Evolutionary conservation across 2,329 filamentous ascomycete genomes (phyloP), one percentile per base, ranked within the genome.

Genomic region (Sporothrix humicola): DNA sequence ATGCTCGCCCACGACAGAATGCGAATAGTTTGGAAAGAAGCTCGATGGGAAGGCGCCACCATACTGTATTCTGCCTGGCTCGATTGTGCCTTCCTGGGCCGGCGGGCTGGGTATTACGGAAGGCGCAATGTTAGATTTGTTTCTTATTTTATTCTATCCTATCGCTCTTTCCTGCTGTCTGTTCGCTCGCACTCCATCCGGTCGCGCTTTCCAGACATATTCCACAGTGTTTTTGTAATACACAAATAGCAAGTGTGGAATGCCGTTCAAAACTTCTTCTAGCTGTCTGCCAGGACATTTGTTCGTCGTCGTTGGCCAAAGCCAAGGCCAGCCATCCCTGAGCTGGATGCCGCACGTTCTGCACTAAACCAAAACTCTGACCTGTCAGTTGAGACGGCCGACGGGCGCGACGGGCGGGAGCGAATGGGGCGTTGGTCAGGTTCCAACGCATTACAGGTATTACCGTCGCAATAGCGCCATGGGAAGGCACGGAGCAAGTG

Each of bases 361-460:
- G 42, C 52, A 61, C 54, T 71, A 71, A 23, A 23, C 31, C 52
- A 56, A 23, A 70, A 46, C 69, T 56, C 66, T 56, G 58, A 54
- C 69, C 69, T 65, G 48, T 65, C 69, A 72, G 26, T 63, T 69
- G 48, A 48, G 58, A 65, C 69, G 69, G 69, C 44, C 46, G n/a
- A 46, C 58, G 69, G 69, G 44, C 69, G 69, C 69, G 42, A 59
- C 69, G 52, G 68, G 69, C 56, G 69, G 69, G 69, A 71, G 42
- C 56, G 69, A 59, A 71, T 70, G 68, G 68, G 10, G 52, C 66
- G 66, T 42, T 69, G 65, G 65, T 10, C 63, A 48, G 63, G 23
- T 68, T 20, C 61, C 59, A 46, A 66, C n/a, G 7, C 46, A 69
- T 50, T 52, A 31, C 44, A 10, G 15, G 23, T 26, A 66, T 48